Evolutionary conservation across 2,329 filamentous ascomycete species (phyloP), one percentile per base, ranked within the genome.

Genomic region (Neopestalotiopsis sp.): DNA sequence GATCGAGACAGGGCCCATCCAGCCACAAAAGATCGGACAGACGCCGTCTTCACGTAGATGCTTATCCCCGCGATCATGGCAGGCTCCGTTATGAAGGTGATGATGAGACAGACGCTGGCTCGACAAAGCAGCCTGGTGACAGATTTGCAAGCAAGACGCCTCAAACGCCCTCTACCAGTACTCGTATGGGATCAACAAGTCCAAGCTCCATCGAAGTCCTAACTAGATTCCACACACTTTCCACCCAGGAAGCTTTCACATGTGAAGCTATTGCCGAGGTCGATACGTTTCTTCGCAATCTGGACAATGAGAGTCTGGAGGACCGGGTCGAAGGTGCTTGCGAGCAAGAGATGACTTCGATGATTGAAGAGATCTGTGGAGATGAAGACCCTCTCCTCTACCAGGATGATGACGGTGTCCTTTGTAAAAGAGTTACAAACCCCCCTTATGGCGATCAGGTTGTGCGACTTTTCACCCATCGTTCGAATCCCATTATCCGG

Each of bases 401-500:
- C 34, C 13, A 28, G 14, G 65, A 60, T 17, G 30, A 42, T 28
- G 34, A 71, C 58, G 60, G 69, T 57, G 62, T 42, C 38, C 65
- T 63, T n/a, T 56, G 66, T 32, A 69, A 67, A 42, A 24, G 34
- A 13, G 67, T 71, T 34, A 68, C 69, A 14, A 68, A 68, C 28
- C 68, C 72, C n/a, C 69, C 66, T 34, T 74, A 74, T 40, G 49
- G 69, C 20, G 66, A 71, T 13, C 42, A 73, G 40, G 61, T 73
- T 5, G 71, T 70, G 32, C 20, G 67, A 34, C 69, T 78, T 14
- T 75, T 77, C n/a, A 12, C 56, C 2, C 14, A n/a, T 20, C 69
- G 63, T n/a, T 38, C 67, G 1, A 75, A 72, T 20, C 72, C 71
- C 17, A 71, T 77, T 52, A 57, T 78, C 32, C 32, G 72, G 62